A percentile compares a stretch with the other conserved stretches of the same genome.
Conservation (phyloP, 1,284 basidiomycete genomes). For the Coniophora puteana region DNA sequence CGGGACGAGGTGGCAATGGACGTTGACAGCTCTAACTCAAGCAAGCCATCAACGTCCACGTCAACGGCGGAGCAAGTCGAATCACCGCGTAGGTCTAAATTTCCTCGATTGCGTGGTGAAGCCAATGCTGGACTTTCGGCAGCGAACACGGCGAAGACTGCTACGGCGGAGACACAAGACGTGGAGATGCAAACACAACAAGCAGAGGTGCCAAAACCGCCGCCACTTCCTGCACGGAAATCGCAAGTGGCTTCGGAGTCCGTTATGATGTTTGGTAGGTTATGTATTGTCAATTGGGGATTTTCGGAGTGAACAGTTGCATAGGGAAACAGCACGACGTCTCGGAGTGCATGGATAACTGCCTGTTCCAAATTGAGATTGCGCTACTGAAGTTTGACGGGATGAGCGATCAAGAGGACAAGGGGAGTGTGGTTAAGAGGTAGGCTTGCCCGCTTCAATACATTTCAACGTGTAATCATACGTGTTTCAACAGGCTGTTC, state of each 20-base stretch:
- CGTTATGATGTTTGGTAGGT: conserved; percentile 86
- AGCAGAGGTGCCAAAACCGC: conserved; percentile 37
- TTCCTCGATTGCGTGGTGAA: conserved; percentile 29
- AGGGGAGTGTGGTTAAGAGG: conserved; percentile 80
- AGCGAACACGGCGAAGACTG: conserved; percentile 27
- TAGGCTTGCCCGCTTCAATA: conserved; percentile 28
- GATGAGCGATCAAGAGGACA: conserved; percentile 45
- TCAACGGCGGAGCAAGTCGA: conserved; percentile 41
- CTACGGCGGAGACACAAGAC: conserved; percentile 33
- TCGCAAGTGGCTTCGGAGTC: conserved; percentile 59
- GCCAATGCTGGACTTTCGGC: conserved; percentile 24
- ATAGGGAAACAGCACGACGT: conserved; percentile 96
- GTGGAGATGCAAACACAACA: conserved; percentile 38
- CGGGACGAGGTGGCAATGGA: conserved; percentile 53
- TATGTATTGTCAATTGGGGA: conserved; percentile 6
- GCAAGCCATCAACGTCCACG: conserved; percentile 29
- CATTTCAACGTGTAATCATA: neutral
- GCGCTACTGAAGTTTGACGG: conserved; percentile 80
- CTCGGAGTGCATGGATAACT: conserved; percentile 98
- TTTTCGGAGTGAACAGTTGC: conserved; percentile 1
- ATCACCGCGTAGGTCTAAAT: conserved; percentile 35
- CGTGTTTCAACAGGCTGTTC: conserved; percentile 61
- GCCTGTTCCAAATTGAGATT: conserved; percentile 97
- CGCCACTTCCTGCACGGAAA: conserved; percentile 62
- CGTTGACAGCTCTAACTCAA: conserved; percentile 35